Base-by-base conservation (phyloP, 1,284 basidiomycete genomes). In the Pisolithus thermaeus region DNA sequence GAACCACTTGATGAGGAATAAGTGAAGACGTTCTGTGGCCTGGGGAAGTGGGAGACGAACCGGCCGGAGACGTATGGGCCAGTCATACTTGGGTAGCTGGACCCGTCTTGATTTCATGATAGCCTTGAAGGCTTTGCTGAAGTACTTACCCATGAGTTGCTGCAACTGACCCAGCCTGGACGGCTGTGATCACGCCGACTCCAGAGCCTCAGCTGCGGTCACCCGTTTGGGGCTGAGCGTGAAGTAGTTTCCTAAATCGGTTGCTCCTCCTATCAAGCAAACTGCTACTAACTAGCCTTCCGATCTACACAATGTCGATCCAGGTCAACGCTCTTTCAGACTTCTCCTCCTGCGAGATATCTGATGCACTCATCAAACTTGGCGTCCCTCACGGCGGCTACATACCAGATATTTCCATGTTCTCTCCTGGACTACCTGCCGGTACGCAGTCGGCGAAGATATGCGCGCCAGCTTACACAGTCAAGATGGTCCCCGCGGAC, bases 331-430 rank as follows among this genome's bases (percentile, higher is more conserved):
- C 63, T n/a, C 73, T 83, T 23, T 60, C 69, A 32, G 61, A 62
- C 9, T 83, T 80, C 61, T 83, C 88, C 7, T 78, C 87, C 37
- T 90, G 88, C 70, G 87, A 97, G 75, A 76, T 97, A 18, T 94
- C 94, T 1, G 95, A 97, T 68, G 92, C 92, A 1, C 80, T 97
- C 61, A 75, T 95, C 62, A 95, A 92, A 68, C 83, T 97, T 35
- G 83, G 84, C 12, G 64, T 82, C 5, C 73, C 79, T 4, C 78
- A 84, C 60, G 94, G 93, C 1, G 94, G 95, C 0, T 78, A 84
- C 62, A 75, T 97, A 35, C 84, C 92, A 1, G 92, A 95, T 66
- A 81, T 98, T 25, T 72, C 80, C 42, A 73, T 81, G 57, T 67
- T 78, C 49, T 83, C 81, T 18, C 78, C 82, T 1, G 53, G 53